phyloP scores from a whole-genome alignment of 192 early-diverging fungal genomes.

The Spinellus fusiger region DNA sequence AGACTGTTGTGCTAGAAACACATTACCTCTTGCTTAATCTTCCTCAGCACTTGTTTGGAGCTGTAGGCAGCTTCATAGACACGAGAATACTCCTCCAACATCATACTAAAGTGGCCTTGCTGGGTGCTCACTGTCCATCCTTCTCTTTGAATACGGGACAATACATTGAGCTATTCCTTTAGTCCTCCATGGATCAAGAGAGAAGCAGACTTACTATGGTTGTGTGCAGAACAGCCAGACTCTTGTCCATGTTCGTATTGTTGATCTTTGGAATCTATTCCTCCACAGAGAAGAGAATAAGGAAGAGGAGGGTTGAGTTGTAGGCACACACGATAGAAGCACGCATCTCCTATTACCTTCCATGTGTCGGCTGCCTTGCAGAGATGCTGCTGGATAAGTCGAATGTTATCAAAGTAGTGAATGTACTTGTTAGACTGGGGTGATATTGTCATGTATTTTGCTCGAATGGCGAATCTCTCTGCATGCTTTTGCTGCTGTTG shows the following conservation, averaged over 20 bases:
- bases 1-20: neutral
- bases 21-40: conserved; percentile 10
- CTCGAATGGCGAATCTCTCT: conserved; percentile 24
- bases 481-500: conserved; percentile 17
- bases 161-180: conserved; percentile 12
- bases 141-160: conserved; percentile 8
- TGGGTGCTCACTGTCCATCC: neutral
- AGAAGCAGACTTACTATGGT: conserved; percentile 6
- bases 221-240: conserved; percentile 20
- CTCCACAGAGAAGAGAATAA: neutral
- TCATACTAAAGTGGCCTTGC: neutral
- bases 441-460: conserved; percentile 25
- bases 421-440: conserved; percentile 24
- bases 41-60: conserved; percentile 20
- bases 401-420: conserved; percentile 24
- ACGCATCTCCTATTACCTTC: too few species aligned
- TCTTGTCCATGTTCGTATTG: conserved; percentile 24
- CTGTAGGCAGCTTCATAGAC: conserved; percentile 14
- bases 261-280: conserved; percentile 24
- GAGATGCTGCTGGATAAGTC: conserved; percentile 19
- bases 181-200: neutral
- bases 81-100: conserved; percentile 6
- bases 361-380: conserved; percentile 12
- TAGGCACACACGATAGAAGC: too few species aligned
- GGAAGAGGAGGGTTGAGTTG: too few species aligned